Evolutionary conservation across 83 land plant genomes (phyloP).

Genomic region (Diphasiastrum complanatum): DNA sequence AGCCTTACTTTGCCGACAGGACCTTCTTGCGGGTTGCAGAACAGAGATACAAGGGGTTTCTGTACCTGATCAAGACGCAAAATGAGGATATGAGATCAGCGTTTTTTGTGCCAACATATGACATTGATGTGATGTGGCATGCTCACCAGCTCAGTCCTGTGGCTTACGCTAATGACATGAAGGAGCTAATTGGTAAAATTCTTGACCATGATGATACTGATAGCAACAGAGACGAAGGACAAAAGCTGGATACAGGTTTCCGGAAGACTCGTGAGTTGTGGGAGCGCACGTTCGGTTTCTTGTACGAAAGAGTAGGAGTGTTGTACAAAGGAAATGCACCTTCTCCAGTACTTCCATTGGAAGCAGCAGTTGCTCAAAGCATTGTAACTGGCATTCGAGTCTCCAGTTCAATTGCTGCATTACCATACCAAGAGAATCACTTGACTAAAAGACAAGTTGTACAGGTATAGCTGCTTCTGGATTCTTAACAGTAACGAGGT

Average conservation of each 20-base stretch:
- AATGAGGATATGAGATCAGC: slow-evolving; percentile 44
- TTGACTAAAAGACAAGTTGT: too few relatives aligned
- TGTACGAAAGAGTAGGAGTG: slow-evolving; percentile 78
- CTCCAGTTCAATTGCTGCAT: too few relatives aligned
- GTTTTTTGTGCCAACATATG: slow-evolving; percentile 95
- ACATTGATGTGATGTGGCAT: slow-evolving; percentile 95
- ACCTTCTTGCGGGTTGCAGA: slow-evolving; percentile 61
- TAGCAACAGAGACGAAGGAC: slow-evolving; percentile 63
- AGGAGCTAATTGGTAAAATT: slow-evolving; percentile 49
- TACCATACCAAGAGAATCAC: too few relatives aligned
- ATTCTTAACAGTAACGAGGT: too few relatives aligned
- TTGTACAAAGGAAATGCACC: slow-evolving; percentile 67
- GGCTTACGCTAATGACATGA: slow-evolving; percentile 59
- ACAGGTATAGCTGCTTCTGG: too few relatives aligned
- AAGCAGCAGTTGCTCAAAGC: not conserved
- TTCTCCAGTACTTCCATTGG: not conserved
- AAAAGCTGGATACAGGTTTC: slow-evolving; percentile 69
- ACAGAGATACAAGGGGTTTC: slow-evolving; percentile 80
- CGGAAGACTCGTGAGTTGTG: slow-evolving; percentile 49
- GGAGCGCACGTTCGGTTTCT: slow-evolving; percentile 53
- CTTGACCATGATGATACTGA: slow-evolving; percentile 89
- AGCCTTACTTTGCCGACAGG: slow-evolving; percentile 43
- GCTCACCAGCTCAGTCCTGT: slow-evolving; percentile 80
- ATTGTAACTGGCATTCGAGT: not conserved
- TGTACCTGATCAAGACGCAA: slow-evolving; percentile 61